Percentiles rank a stretch among this genome's conserved stretches.
These are phyloP conservation scores for Verbena officinalis DNA, from an alignment of 257 asterid genomes.

Conservation along the genomic window DNA sequence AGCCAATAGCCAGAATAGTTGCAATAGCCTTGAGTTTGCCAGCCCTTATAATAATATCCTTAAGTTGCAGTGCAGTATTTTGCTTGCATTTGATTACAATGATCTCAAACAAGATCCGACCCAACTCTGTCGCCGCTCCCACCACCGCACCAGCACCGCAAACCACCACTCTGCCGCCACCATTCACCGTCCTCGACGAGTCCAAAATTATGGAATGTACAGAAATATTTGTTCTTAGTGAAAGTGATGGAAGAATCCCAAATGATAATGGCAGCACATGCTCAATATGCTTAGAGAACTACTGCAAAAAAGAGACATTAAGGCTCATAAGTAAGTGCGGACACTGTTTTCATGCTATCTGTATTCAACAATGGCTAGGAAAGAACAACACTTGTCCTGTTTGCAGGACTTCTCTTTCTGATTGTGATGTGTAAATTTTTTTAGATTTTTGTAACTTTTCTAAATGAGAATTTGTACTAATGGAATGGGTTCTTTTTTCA, in stretches of 20 bases:
- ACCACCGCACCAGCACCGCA: background rate
- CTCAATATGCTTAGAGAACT: conserved; percentile 38
- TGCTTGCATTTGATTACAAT: conserved; percentile 30
- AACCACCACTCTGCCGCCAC: background rate
- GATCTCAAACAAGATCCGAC: background rate
- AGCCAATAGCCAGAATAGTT: conserved; percentile 10
- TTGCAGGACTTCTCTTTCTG: conserved; percentile 34
- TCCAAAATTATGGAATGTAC: conserved; percentile 30
- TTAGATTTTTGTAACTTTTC: too few species aligned
- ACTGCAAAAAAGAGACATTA: conserved; percentile 14
- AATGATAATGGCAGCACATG: conserved; percentile 15
- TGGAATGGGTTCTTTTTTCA: background rate
- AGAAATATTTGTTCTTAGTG: conserved; percentile 15
- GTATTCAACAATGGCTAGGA: conserved; percentile 33
- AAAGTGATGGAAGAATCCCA: background rate
- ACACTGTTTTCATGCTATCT: conserved; percentile 33
- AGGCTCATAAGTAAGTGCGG: conserved; percentile 33
- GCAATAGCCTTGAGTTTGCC: conserved; percentile 34
- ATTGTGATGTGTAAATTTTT: background rate
- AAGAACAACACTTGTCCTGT: conserved; percentile 39
- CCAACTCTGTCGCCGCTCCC: background rate
- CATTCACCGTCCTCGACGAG: conserved; percentile 25
- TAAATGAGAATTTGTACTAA: too few species aligned
- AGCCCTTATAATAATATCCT: conserved; percentile 20
- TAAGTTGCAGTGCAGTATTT: conserved; percentile 32